Conservation (phyloP, 768 basidiomycete genomes). For the Tremella yokohamensis region DNA sequence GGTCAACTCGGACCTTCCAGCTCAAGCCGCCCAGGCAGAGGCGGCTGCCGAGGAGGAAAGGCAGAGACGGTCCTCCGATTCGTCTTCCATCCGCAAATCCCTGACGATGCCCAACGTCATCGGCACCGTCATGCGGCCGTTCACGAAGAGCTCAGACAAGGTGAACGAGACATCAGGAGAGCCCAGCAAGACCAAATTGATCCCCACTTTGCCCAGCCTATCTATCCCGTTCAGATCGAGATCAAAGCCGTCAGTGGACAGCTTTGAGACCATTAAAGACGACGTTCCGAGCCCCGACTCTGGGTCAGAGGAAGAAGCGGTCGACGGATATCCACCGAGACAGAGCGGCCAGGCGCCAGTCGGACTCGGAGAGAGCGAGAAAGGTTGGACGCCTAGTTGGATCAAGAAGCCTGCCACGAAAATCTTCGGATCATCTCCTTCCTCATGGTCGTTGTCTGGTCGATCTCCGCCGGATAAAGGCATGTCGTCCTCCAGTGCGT, state of each 20-base stretch:
- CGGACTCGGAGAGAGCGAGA: conserved; percentile 9
- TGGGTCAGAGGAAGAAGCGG: conserved; percentile 2
- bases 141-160: conserved; percentile 1
- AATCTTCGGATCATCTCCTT: conserved; percentile 31
- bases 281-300: background rate
- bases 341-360: conserved; percentile 31
- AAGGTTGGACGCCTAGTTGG: conserved; percentile 34
- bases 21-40: conserved; percentile 14
- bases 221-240: conserved; percentile 3
- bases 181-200: background rate
- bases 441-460: conserved; percentile 12
- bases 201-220: background rate
- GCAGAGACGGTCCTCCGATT: background rate
- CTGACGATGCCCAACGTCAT: background rate
- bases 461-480: conserved; percentile 2
- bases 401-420: conserved; percentile 38
- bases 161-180: background rate
- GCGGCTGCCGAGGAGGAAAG: conserved; percentile 4
- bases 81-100: background rate
- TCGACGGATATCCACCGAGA: conserved; percentile 41
- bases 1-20: conserved; percentile 18
- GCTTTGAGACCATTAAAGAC: background rate
- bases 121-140: conserved; percentile 4
- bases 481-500: background rate
- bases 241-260: conserved; percentile 2